Evolutionary conservation across 2,329 filamentous ascomycete genomes (phyloP), one percentile per base, ranked within the genome.

Genomic region (Penicillium sp.): DNA sequence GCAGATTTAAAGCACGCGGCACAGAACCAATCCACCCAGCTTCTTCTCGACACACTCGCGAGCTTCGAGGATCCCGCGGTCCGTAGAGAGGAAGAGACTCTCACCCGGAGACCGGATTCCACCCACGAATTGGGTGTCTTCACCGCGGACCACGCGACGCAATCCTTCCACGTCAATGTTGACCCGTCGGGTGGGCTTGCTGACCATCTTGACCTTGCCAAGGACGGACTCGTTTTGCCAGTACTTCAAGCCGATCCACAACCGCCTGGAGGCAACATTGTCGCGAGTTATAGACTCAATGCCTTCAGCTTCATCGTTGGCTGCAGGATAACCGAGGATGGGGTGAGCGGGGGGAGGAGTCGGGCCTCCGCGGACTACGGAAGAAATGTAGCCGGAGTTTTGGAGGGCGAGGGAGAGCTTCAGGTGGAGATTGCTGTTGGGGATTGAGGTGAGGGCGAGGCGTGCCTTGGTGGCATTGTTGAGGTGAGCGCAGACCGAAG

Each of bases 231-330:
- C 81, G 69, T 89, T 89, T 63, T 92, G 86, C 84, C 85, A 90
- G 82, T 96, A 96, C 78, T 96, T 96, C 67, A 96, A 78, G 1
- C 91, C 91, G 11, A 97, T 76, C 92, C 92, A 97, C 62, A 97
- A 78, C 56, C 92, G 82, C 69, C 90, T 83, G 38, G 79, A 82
- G 4, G 91, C 83, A 36, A 91, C 84, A 75, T 95, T 96, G 65
- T 79, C 80, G 58, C 80, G 79, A 45, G 87, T 91, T 54, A 90
- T 80, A 13, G 78, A 79, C 63, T 84, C 79, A 32, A 75, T 47
- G 45, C 66, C 63, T 57, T 70, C 54, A 61, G 64, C 48, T 56
- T 75, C 69, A 42, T 75, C 71, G 39, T 71, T 72, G n/a, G 69
- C 68, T 4, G 74, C 71, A 3, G 79, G 76, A 52, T 75, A 73